Conservation (phyloP, 345 rosid species). For the Heritiera littoralis region DNA sequence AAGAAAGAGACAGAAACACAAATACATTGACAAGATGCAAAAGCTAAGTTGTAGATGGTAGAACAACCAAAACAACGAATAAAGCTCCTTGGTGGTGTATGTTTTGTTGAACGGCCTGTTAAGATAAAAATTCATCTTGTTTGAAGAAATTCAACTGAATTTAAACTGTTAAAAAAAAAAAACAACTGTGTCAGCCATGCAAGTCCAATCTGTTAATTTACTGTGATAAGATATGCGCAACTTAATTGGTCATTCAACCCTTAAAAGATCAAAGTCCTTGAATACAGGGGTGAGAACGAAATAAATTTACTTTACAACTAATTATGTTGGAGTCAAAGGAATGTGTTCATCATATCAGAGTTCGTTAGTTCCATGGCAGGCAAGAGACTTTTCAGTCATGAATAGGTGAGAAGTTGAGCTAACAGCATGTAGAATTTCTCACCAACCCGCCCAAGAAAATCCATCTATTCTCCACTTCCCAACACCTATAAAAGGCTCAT, state of each 20-base stretch:
- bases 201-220: not conserved
- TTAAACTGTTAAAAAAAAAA: not conserved
- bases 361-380: not conserved
- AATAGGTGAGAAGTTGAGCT: constrained; percentile 16
- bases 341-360: not conserved
- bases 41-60: not conserved
- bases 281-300: no score
- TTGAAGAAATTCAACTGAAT: not conserved
- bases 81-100: not conserved
- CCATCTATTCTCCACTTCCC: not conserved
- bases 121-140: not conserved
- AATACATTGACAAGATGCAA: not conserved
- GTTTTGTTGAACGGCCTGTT: not conserved
- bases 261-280: not conserved
- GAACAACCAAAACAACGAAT: not conserved
- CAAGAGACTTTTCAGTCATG: not conserved
- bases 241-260: not conserved
- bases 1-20: not conserved
- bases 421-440: not conserved
- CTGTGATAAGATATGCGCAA: no score
- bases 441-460: not conserved
- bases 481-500: constrained; percentile 4
- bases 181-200: not conserved
- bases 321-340: not conserved
- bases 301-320: not conserved